Base-by-base conservation (phyloP, 441 rosid species). In the Erysimum pusillum region DNA sequence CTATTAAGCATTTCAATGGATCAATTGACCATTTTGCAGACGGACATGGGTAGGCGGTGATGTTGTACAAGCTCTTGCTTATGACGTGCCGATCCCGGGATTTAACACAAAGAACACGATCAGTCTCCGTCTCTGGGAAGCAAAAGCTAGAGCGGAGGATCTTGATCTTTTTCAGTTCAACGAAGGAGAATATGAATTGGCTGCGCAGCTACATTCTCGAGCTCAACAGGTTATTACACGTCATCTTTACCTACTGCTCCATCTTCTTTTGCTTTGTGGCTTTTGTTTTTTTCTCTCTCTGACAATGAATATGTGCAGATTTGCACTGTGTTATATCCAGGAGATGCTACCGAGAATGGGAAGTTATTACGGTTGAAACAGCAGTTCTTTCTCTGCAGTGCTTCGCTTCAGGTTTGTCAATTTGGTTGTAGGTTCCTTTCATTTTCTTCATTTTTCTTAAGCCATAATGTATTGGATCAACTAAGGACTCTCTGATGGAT, bases 81-180 rank as follows among this genome's bases (percentile, higher is more conserved):
- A 93, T 85, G 99, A 96, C 80, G 97, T 91, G 73, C 99, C 99
- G 17, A 90, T 96, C 83, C 99, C 99, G 9, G 98, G 99, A 54
- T 96, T 86, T 82, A 93, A 87, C 84, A 96, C 99, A 53, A 96
- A 90, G 85, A 96, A 93, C 73, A 93, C 99, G 14, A 96, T 86
- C 36, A 93, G 97, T 85, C 99, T 96, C 80, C 99, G 98, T 54
- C 89, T 96, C 63, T 96, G 99, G 99, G 98, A 96, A 81, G 98
- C 99, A 80, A 93, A 84, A 86, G 94, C 91, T 76, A 73, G 87
- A 77, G 83, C 96, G 2, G 83, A 80, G 57, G 93, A 96, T 84
- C 92, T 93, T 75, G 82, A 91, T 83, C 87, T 96, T 58, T 96
- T 91, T 76, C 89, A 87, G 69, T 96, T 96, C 79, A 96, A 96